phyloP scores from a whole-genome alignment of 2,329 filamentous ascomycete genomes.

The Colletotrichum liaoningense region DNA sequence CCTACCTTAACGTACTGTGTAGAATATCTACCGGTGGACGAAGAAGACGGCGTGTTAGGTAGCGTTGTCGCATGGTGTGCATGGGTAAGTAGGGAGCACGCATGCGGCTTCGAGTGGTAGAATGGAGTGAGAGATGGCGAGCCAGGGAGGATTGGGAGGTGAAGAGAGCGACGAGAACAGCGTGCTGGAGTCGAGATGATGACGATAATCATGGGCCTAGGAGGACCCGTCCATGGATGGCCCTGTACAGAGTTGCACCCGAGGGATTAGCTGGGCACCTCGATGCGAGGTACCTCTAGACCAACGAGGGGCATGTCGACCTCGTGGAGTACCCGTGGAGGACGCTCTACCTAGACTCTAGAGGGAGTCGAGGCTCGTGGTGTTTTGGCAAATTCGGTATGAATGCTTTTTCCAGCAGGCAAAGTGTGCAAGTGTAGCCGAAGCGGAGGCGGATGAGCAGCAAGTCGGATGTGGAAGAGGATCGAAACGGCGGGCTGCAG shows the following conservation, averaged over 20 bases:
- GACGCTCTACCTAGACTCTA: not conserved
- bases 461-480: not conserved
- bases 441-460: not conserved
- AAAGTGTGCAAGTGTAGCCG: slow-evolving; percentile 5
- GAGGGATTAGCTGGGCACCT: not conserved
- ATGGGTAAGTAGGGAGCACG: not conserved
- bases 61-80: too few species aligned
- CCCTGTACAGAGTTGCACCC: not conserved
- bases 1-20: too few species aligned
- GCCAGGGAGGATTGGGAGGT: not conserved
- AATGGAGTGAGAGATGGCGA: not conserved
- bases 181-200: not conserved
- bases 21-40: not conserved
- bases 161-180: not conserved
- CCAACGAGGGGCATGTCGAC: not conserved
- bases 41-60: not conserved
- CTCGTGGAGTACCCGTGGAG: not conserved
- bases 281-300: not conserved
- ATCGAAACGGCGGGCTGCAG: slow-evolving; percentile 7
- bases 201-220: not conserved
- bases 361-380: not conserved
- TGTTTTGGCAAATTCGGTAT: not conserved
- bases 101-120: not conserved
- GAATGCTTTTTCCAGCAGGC: not conserved
- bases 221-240: not conserved